Evolutionary conservation across 768 basidiomycete genomes (phyloP), one percentile per base, ranked within the genome.

Genomic region (Ramaria sp.): DNA sequence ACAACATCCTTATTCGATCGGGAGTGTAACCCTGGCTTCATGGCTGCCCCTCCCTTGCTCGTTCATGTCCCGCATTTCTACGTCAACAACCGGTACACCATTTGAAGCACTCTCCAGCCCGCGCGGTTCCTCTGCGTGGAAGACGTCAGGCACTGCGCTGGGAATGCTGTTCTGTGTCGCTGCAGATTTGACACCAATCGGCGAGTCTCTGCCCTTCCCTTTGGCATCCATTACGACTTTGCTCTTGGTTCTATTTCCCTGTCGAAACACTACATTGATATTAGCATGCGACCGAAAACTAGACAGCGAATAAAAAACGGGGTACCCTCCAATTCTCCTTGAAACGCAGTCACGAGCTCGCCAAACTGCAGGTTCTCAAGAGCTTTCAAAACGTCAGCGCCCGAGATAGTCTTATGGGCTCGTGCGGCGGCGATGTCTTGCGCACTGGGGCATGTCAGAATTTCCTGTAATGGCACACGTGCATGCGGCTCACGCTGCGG

Each of bases 311-410:
- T 11, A 34, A 53, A 30, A 19, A 22, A n/a, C 1, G 30, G 71
- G 77, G 60, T 57, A 84, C 90, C 70, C 58, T 77, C 71, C 9
- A 91, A 76, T 65, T 91, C 88, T 0, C 64, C 70, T 59, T 85
- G 81, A 3, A 90, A 73, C 43, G 72, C 71, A 24, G 42, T 46
- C 0, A 82, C 78, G 43, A 90, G 71, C 64, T 90, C 87, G 1
- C 80, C 79, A 58, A 91, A 84, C 61, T 90, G 84, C 37, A 90
- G 78, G 55, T 80, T 71, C 65, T 91, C 89, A 9, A 93, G 76
- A 0, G 89, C 93, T 65, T 86, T 89, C 60, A 94, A 79, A 0
- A 96, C 90, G 65, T 95, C 93, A 0, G 91, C 83, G 0, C 91
- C 90, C 5, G 90, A 86, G 43, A 94, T 87, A 58, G 86, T 87